Conservation (phyloP, 768 basidiomycete genomes). For the Rhodotorula babjevae region DNA sequence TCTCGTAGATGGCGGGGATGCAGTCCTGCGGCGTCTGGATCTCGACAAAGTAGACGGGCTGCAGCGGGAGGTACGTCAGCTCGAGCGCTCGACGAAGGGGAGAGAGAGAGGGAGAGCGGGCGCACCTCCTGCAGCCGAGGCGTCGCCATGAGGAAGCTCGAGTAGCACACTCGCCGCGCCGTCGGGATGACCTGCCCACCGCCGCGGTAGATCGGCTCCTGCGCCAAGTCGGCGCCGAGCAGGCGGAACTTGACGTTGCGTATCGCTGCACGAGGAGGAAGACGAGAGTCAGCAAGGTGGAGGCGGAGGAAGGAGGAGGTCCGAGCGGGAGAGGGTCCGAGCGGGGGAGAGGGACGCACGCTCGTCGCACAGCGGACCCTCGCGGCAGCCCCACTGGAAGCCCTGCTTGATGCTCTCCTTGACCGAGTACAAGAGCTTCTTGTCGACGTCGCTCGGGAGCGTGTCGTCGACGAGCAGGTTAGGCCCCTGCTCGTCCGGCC, state of each 20-base stretch:
- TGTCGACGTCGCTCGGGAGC: constrained; percentile 91
- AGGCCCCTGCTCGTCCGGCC: constrained; percentile 89
- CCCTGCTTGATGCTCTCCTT: constrained; percentile 97
- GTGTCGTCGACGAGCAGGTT: constrained; percentile 95
- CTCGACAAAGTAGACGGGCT: constrained; percentile 97
- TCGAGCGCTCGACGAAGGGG: background rate
- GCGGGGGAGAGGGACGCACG: constrained; percentile 59
- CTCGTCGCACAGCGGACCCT: constrained; percentile 96
- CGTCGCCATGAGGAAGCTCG: constrained; percentile 90
- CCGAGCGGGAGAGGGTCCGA: background rate
- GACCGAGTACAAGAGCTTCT: constrained; percentile 79
- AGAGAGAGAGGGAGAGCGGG: background rate
- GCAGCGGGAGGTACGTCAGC: constrained; percentile 57
- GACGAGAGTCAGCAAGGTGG: too few relatives aligned
- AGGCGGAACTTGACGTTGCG: constrained; percentile 97
- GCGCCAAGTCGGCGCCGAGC: constrained; percentile 82
- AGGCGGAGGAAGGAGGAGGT: too few relatives aligned
- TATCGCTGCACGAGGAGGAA: constrained; percentile 62
- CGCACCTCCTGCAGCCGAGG: constrained; percentile 45
- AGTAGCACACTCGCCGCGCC: constrained; percentile 97
- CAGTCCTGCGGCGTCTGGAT: constrained; percentile 99
- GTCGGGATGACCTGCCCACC: constrained; percentile 99
- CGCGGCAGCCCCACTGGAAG: constrained; percentile 98
- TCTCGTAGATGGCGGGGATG: constrained; percentile 96
- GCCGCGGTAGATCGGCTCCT: constrained; percentile 94